Base-by-base conservation (phyloP, 1,139 yeast species). In the Saccharomyces hybrid region DNA sequence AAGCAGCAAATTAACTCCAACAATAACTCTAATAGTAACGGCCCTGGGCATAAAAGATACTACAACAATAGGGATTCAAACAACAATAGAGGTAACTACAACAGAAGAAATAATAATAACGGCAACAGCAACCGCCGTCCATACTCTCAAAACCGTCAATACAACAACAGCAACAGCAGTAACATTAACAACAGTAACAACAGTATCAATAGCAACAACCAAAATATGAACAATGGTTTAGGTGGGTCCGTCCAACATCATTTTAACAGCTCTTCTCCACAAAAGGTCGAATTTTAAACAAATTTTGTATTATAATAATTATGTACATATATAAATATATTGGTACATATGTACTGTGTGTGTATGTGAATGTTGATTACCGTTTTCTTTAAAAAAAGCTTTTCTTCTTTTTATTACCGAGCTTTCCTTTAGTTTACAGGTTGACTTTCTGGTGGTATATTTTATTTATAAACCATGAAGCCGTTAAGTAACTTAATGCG, bases 401-500 rank as follows among this genome's bases (percentile, higher is more conserved):
- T 23, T 23, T 23, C 25, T 38, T 38, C 13, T 38, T 34, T 31
- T 42, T 16, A 30, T 30, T 30, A 30, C n/a, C 27, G 23, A 41
- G n/a, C 50, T 26, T 50, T 34, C 16, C 46, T 44, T 41, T 23
- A 8, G 11, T 20, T 51, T 27, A 44, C 13, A 16, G 9, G n/a
- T 11, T 38, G 44, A 30, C 16, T 34, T 48, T 16, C 27, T 27
- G 16, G 38, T 51, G 38, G 49, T 57, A 56, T 11, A 62, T 53
- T 51, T 52, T 59, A 49, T 58, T 57, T 25, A 68, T 59, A 49
- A 67, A 65, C 60, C 63, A 59, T 32, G 61, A 56, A 32, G 67
- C 59, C 11, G 67, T 59, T 48, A 84, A 68, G 52, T 86, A 79
- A 4, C 91, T 90, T 32, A 88, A 75, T 0, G 95, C 78, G 7